These are phyloP conservation scores for Syzygium grande DNA, from an alignment of 345 rosid genomes.

Conservation along the genomic window DNA sequence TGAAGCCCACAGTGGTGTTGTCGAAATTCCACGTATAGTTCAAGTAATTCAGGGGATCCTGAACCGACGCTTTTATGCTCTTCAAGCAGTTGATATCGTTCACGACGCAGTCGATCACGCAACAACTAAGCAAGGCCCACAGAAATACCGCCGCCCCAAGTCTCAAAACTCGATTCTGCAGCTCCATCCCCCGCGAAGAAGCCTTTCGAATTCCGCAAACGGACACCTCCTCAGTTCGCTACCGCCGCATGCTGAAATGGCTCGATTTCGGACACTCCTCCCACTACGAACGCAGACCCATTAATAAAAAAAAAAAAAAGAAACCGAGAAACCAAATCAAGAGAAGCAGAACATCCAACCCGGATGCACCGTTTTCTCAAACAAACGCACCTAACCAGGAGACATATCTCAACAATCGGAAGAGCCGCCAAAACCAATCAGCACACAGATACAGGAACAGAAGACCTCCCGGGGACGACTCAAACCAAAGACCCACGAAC, in stretches of 20 bases:
- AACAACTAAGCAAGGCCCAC: constrained; percentile 26
- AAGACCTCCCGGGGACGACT: neutral
- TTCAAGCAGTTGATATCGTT: constrained; percentile 48
- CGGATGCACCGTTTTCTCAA: neutral
- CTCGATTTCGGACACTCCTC: neutral
- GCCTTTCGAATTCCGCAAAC: constrained; percentile 6
- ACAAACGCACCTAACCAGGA: neutral
- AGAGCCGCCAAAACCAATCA: neutral
- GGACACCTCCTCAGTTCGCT: neutral
- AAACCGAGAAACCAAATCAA: neutral
- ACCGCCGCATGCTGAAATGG: neutral
- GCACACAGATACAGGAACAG: neutral
- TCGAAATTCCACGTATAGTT: constrained; percentile 46
- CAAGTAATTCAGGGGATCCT: constrained; percentile 45
- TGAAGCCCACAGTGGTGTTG: constrained; percentile 50
- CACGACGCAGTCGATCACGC: constrained; percentile 25
- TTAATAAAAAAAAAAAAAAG: neutral
- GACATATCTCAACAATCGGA: neutral
- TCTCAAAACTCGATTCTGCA: constrained; percentile 3
- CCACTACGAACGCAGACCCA: neutral
- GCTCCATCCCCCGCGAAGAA: neutral
- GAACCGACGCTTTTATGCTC: constrained; percentile 18
- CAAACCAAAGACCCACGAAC: neutral
- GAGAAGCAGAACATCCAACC: neutral
- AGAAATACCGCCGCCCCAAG: constrained; percentile 13